Base-by-base conservation (phyloP, 139 green algal species). In the Spirogloea muscicola region DNA sequence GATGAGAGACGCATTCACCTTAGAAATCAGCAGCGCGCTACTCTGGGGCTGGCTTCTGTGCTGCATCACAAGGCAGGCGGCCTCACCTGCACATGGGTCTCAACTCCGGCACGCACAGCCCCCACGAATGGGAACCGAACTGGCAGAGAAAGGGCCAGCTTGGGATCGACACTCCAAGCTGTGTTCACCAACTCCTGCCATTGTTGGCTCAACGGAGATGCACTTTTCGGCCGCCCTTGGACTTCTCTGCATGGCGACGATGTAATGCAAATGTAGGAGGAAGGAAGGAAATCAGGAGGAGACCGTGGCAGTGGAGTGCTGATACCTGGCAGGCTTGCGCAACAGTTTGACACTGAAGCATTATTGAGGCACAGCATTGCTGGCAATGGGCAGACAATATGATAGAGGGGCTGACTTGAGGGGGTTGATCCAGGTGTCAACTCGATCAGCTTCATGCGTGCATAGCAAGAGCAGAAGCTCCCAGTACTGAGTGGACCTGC, bases 381-480 rank as follows among this genome's bases (percentile, higher is more conserved):
- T 3, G 46, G 25, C 3, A 75, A 25, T 72, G 31, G 40, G 16
- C 6, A 3, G 59, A 31, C 1, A 27, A 60, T n/a, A 16, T 1
- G 18, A 72, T 4, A 21, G 48, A 21, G 9, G 43, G 1, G 49
- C 51, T 48, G 13, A 76, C 68, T 49, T 68, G 43, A 79, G 68
- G n/a, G 74, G 68, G 43, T 81, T 25, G 16, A 68, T 68, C 74
- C 74, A 82, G 0, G 68, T 80, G 21, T 74, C 49, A 25, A 80
- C 40, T n/a, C 74, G 46, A 21, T 82, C 74, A 0, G 55, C 65
- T 33, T 80, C 72, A 64, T 80, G 18, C 7, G n/a, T 5, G 31
- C 65, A 79, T 18, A 79, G 65, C 25, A 65, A 6, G 25, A 52
- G 18, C 9, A 78, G 37, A 5, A 78, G 57, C 39, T 78, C 3